These are phyloP conservation scores for Aspergillus melleus DNA, from an alignment of 2,329 filamentous ascomycete genomes.

Conservation along the genomic window DNA sequence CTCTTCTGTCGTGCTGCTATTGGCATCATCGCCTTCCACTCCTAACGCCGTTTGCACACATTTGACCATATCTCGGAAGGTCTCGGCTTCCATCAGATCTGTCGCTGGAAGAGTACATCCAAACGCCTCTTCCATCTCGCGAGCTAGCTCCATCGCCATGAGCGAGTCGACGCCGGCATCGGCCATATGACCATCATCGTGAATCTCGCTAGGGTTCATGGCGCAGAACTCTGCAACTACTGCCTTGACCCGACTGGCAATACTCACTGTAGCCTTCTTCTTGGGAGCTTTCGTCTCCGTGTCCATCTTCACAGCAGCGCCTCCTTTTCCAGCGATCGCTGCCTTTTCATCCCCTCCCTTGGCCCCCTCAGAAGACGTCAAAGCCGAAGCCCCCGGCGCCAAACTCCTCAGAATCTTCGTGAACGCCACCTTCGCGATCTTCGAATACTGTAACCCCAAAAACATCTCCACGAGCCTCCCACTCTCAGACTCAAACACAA, in stretches of 20 bases:
- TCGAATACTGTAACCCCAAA: slow-evolving; percentile 31
- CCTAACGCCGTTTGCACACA: slow-evolving; percentile 20
- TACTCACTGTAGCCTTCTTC: background rate
- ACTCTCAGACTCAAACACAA: slow-evolving; percentile 31
- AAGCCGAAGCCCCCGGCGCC: background rate
- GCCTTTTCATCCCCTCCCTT: background rate
- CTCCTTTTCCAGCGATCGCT: background rate
- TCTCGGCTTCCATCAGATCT: slow-evolving; percentile 31
- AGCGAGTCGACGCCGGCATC: slow-evolving; percentile 52
- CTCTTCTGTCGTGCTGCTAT: background rate
- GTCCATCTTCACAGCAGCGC: background rate
- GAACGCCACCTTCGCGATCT: slow-evolving; percentile 24
- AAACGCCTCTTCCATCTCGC: slow-evolving; percentile 45
- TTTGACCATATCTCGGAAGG: slow-evolving; percentile 30
- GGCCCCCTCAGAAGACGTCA: background rate
- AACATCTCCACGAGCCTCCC: slow-evolving; percentile 30
- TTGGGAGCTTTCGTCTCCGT: background rate
- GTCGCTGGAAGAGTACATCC: slow-evolving; percentile 29
- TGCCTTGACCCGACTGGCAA: slow-evolving; percentile 11
- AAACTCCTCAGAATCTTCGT: slow-evolving; percentile 7
- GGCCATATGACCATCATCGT: slow-evolving; percentile 13
- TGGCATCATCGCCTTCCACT: background rate
- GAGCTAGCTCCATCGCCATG: slow-evolving; percentile 50
- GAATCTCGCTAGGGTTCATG: slow-evolving; percentile 13
- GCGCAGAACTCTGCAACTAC: slow-evolving; percentile 20